phyloP scores from a whole-genome alignment of 257 asterid species.

The Handroanthus guayacan region DNA sequence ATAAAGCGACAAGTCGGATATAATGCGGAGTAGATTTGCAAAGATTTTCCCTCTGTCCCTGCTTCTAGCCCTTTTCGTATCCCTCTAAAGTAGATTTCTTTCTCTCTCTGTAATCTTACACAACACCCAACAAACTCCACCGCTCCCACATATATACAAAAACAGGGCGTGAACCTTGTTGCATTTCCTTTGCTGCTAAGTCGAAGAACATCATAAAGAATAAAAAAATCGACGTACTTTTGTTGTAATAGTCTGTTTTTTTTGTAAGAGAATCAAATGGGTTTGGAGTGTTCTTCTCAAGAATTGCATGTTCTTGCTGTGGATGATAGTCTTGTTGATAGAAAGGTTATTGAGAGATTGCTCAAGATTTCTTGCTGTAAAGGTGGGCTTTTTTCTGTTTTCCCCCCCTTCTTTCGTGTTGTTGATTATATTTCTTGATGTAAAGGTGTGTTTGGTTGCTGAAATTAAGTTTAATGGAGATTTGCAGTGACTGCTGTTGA shows the following conservation, averaged over 20 bases:
- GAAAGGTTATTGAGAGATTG: conserved; percentile 75
- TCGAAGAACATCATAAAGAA: neutral
- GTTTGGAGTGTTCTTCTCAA: conserved; percentile 45
- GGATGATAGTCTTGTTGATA: conserved; percentile 76
- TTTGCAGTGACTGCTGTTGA: conserved; percentile 87
- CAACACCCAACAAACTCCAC: conserved; percentile 32
- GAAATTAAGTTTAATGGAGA: neutral
- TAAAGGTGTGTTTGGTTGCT: conserved; percentile 5
- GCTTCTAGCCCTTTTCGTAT: conserved; percentile 53
- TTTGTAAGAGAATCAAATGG: conserved; percentile 6
- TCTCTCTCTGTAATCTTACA: conserved; percentile 62
- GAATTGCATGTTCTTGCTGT: conserved; percentile 90
- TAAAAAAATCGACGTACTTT: neutral
- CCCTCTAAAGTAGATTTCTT: conserved; percentile 60
- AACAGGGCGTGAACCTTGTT: neutral
- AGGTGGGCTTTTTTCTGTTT: conserved; percentile 47
- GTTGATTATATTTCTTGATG: neutral
- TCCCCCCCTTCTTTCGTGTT: neutral
- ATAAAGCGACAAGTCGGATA: conserved; percentile 70
- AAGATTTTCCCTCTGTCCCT: conserved; percentile 67
- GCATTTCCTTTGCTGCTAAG: conserved; percentile 23
- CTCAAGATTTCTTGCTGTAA: conserved; percentile 77
- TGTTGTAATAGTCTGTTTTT: conserved; percentile 8
- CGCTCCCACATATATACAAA: conserved; percentile 26
- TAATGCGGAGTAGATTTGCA: conserved; percentile 73